Evolutionary conservation across 352 stramenopile genomes (phyloP), one percentile per base, ranked within the genome.

Genomic region (Phytophthora lateralis): DNA sequence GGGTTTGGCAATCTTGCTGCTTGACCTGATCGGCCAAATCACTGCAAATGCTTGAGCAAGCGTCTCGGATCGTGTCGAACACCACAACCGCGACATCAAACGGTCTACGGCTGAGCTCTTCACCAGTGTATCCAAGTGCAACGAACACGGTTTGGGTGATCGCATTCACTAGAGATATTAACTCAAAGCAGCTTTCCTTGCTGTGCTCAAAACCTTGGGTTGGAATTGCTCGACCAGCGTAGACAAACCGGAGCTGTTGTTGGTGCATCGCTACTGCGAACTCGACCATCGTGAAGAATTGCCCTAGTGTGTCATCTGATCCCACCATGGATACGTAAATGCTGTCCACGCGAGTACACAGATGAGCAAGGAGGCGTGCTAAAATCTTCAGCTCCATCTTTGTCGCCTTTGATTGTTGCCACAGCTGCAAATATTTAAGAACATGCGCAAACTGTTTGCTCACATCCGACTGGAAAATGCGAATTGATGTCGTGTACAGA

Each of bases 401-500:
- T 8, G 62, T 75, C 15, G 66, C 56, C 20, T 32, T 63, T 4
- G 54, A 59, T 12, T 73, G 58, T 41, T 76, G 48, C 74, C 75
- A 84, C 14, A 60, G n/a, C 17, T 68, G 45, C 44, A 86, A 60
- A 59, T 80, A 76, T 34, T 68, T 72, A 1, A 86, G 60, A 47
- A 78, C 62, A 41, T 76, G 63, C 1, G 60, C 56, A 30, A 86
- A 66, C 9, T 86, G 76, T 17, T 86, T 70, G 21, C 46, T 66
- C 18, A 84, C 66, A n/a, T 84, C 60, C 7, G 75, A 67, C 29
- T 86, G 66, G 26, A 80, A 80, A 46, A 84, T 71, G 29, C 63
- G 70, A 54, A 75, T 84, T 8, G 75, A 84, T 14, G 75, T 80
- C 6, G 72, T 79, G 49, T 86, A 80, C 29, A 86, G 39, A 68